Conservation (phyloP, 2,329 filamentous ascomycete genomes). For the Trichoderma pleuroti region DNA sequence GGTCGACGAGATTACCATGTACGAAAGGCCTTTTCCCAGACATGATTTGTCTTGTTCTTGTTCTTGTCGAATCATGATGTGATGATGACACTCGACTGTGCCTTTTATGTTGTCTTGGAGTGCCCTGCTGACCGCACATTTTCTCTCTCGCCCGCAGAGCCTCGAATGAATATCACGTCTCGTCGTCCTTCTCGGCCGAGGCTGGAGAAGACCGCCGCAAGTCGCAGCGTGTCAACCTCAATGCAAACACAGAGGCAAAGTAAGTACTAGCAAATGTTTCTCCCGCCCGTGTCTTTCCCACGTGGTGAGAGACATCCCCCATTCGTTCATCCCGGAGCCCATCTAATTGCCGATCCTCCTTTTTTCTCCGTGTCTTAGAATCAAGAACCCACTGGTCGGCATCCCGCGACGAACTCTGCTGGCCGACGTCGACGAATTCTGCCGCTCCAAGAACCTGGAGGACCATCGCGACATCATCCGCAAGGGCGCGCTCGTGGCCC, state of each 20-base stretch:
- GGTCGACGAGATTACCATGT: conserved; percentile 30
- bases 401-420: conserved; percentile 51
- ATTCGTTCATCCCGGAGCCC: neutral
- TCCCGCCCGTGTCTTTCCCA: neutral
- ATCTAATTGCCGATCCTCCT: conserved; percentile 7
- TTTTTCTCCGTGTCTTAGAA: conserved; percentile 26
- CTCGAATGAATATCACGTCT: conserved; percentile 28
- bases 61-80: neutral
- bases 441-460: conserved; percentile 53
- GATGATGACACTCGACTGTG: neutral
- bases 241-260: conserved; percentile 46
- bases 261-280: conserved; percentile 27
- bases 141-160: conserved; percentile 19
- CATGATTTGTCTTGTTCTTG: neutral
- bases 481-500: conserved; percentile 71
- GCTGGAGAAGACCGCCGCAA: conserved; percentile 31
- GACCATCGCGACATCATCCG: conserved; percentile 58
- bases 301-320: conserved; percentile 16
- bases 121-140: neutral
- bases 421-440: conserved; percentile 58
- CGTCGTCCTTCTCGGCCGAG: conserved; percentile 35
- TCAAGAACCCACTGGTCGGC: conserved; percentile 50
- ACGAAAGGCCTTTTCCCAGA: neutral
- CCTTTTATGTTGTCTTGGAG: neutral
- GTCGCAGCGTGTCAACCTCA: conserved; percentile 40